phyloP scores from a whole-genome alignment of 768 basidiomycete genomes.

The Holtermannia corniformis region DNA sequence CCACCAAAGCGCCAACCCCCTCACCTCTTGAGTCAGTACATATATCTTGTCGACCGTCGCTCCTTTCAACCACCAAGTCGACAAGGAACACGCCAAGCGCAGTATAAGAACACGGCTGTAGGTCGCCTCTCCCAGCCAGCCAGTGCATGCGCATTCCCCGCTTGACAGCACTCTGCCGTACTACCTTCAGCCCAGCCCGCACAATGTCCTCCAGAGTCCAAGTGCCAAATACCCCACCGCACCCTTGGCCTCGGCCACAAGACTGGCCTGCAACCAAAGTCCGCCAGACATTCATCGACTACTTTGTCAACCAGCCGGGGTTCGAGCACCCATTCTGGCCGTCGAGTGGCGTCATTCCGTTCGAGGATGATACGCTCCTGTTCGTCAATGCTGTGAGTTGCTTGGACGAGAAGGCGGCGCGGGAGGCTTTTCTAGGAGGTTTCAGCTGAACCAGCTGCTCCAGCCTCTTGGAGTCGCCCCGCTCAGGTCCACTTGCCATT shows the following conservation, averaged over 20 bases:
- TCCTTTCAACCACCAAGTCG: too few species aligned
- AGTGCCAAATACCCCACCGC: slow-evolving; percentile 27
- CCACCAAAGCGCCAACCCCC: too few species aligned
- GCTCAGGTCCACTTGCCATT: too few species aligned
- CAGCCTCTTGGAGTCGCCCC: too few species aligned
- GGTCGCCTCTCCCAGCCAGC: too few species aligned
- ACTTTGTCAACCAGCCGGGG: slow-evolving; percentile 55
- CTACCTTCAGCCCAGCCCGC: too few species aligned
- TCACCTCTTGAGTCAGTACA: too few species aligned
- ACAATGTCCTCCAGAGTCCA: slow-evolving; percentile 8
- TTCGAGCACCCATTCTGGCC: slow-evolving; percentile 74
- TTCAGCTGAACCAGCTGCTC: neutral
- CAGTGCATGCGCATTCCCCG: too few species aligned
- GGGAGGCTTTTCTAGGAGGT: neutral
- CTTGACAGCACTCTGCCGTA: too few species aligned
- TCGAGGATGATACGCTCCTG: slow-evolving; percentile 92
- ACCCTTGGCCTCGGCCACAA: slow-evolving; percentile 36
- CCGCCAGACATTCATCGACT: slow-evolving; percentile 82
- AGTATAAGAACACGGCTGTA: too few species aligned
- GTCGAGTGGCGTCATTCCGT: slow-evolving; percentile 86
- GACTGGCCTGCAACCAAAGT: slow-evolving; percentile 73
- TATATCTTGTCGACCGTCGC: too few species aligned
- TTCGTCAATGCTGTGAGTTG: slow-evolving; percentile 89
- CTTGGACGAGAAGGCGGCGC: neutral
- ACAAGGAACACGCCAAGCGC: too few species aligned